Evolutionary conservation across 805 yeast species (phyloP).

Genomic region (Helenozyma rhizophorensis): DNA sequence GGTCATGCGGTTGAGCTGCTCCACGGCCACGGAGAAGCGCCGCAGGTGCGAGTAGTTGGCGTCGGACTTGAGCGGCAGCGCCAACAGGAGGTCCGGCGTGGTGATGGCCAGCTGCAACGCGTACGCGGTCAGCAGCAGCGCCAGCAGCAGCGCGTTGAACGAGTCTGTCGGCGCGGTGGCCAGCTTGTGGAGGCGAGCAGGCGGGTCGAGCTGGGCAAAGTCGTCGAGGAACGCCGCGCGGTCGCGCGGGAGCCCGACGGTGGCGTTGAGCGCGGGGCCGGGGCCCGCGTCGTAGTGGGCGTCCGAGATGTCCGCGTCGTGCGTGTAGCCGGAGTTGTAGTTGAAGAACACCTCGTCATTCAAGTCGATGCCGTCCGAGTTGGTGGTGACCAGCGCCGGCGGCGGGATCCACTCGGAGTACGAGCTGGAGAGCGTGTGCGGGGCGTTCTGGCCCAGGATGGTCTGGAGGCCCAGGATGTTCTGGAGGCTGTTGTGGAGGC

Average conservation of each 20-base stretch:
- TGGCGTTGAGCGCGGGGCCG: neutral
- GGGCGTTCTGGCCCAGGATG: no score
- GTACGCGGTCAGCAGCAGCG: slow-evolving; percentile 7
- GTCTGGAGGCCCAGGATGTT: neutral
- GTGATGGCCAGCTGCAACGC: slow-evolving; percentile 4
- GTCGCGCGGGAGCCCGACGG: neutral
- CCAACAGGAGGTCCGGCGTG: slow-evolving; percentile 6
- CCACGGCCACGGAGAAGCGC: slow-evolving; percentile 16
- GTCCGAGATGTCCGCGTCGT: no score
- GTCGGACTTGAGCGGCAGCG: slow-evolving; percentile 8
- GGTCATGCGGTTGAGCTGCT: slow-evolving; percentile 24
- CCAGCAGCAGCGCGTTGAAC: slow-evolving; percentile 9
- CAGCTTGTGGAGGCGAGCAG: neutral
- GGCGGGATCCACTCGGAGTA: slow-evolving; percentile 13
- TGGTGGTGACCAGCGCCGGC: slow-evolving; percentile 14
- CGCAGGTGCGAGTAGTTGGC: slow-evolving; percentile 9
- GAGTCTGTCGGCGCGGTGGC: no score
- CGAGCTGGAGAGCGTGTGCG: neutral
- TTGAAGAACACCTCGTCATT: slow-evolving; percentile 25
- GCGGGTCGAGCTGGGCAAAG: slow-evolving; percentile 3
- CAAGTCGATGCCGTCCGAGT: slow-evolving; percentile 17
- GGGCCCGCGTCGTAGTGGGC: slow-evolving; percentile 2
- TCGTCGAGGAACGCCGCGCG: neutral
- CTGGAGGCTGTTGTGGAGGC: neutral
- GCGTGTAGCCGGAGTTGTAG: slow-evolving; percentile 5